A percentile compares a stretch with the other conserved stretches of the same genome.
Conservation (phyloP, 176 grass and related monocot species). For the Paspalum vaginatum region DNA sequence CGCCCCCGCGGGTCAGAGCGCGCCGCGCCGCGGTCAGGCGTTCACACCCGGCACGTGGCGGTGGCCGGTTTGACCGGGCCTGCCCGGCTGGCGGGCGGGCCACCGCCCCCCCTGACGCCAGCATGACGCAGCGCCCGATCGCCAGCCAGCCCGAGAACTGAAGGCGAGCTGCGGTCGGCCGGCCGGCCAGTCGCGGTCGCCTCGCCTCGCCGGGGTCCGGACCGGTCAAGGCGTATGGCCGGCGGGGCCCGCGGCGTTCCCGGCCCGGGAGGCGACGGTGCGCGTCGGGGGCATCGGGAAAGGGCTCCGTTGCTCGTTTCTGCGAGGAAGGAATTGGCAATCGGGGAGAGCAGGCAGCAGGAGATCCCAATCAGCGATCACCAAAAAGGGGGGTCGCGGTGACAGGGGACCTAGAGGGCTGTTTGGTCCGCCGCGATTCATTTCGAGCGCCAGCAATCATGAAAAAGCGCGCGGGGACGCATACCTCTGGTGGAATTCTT, state of each 20-base stretch:
- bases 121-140: constrained; percentile 47
- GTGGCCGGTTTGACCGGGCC: constrained; percentile 40
- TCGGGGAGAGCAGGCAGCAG: background rate
- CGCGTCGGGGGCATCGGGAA: constrained; percentile 30
- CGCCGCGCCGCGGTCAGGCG: constrained; percentile 39
- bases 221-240: constrained; percentile 37
- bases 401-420: background rate
- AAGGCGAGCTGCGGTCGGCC: background rate
- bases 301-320: background rate
- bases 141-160: background rate
- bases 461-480: background rate
- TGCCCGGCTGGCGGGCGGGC: background rate
- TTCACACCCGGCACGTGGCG: constrained; percentile 57
- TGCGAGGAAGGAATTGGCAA: background rate
- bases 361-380: constrained; percentile 8
- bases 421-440: no score
- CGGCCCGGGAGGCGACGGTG: background rate
- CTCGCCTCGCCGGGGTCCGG: background rate
- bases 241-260: background rate
- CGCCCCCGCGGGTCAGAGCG: constrained; percentile 25
- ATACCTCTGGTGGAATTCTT: no score
- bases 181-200: background rate
- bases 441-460: no score
- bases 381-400: constrained; percentile 13
- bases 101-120: background rate